Evolutionary conservation across 1,284 basidiomycete species (phyloP), one percentile per base, ranked within the genome.

Genomic region (Malassezia psittaci): DNA sequence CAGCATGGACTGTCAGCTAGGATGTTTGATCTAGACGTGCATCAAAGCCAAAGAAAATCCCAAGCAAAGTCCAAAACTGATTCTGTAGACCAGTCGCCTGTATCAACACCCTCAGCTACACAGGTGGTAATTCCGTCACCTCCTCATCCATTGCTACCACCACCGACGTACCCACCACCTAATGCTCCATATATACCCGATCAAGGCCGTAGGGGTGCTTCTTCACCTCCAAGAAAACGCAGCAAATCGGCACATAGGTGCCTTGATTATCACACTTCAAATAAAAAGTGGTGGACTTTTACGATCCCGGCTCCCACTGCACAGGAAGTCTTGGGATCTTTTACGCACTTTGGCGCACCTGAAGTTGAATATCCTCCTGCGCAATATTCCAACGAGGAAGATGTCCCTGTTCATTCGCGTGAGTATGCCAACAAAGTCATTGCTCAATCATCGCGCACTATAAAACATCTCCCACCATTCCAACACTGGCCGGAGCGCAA

Each of bases 391-490:
- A 81, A 83, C 51, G 79, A 80, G 10, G 67, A 67, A 2, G 93
- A 96, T 69, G 81, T 85, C 0, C 86, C 88, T 0, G 79, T 81
- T 39, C 77, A 78, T 13, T 77, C 85, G 0, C 80, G 84, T 65
- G 86, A 90, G 72, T 91, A 87, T 68, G 90, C 83, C 12, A 90
- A 90, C 0, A 76, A 88, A 1, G 74, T 82, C 24, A 93, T 86
- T 72, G 78, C 80, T 41, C 77, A 93, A 16, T 83, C 83, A 41
- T 77, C 76, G 2, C 72, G 74, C 34, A 63, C 68, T 0, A 50
- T 74, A 9, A 56, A 55, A 4, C 70, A 59, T 34, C 65, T 79
- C 1, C 61, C 63, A 1, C 73, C 75, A 18, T 72, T 80, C 18
- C 58, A 71, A 37, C 59, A 61, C 24, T 64, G 59, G 61, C 41